These are phyloP conservation scores for Calonectria honghensis DNA, from an alignment of 2,329 filamentous ascomycete species.

Conservation along the genomic window DNA sequence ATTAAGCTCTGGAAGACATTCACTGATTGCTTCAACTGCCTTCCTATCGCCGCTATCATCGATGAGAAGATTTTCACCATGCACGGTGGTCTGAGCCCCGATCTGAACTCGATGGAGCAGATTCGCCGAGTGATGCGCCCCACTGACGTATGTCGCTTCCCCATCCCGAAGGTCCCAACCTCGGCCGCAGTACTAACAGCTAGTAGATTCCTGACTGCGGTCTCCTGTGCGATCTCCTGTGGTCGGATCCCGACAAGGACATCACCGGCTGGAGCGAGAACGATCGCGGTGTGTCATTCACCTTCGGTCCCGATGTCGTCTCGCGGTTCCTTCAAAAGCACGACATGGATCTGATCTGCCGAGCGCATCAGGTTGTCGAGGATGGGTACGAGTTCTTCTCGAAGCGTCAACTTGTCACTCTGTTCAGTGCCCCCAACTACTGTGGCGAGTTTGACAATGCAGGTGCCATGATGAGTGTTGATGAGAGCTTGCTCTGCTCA, in stretches of 20 bases:
- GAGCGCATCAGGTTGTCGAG: slow-evolving; percentile 98
- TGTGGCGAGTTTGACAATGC: slow-evolving; percentile 99
- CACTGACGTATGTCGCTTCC: slow-evolving; percentile 86
- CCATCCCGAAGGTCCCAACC: slow-evolving; percentile 48
- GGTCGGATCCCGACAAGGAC: slow-evolving; percentile 99
- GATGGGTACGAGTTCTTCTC: slow-evolving; percentile 99
- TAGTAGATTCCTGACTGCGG: slow-evolving; percentile 96
- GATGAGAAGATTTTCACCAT: slow-evolving; percentile 99
- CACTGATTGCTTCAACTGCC: slow-evolving; percentile 99
- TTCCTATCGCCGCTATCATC: slow-evolving; percentile 98
- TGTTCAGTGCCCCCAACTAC: slow-evolving; percentile 99
- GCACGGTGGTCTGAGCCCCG: slow-evolving; percentile 97
- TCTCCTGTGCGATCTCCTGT: slow-evolving; percentile 96
- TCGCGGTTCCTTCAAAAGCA: slow-evolving; percentile 98
- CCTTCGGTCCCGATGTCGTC: slow-evolving; percentile 97
- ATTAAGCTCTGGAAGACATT: slow-evolving; percentile 99
- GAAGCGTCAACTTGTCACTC: slow-evolving; percentile 95
- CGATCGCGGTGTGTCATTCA: slow-evolving; percentile 98
- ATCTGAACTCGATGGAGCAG: slow-evolving; percentile 99
- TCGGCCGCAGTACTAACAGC: slow-evolving; percentile 34
- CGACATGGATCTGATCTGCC: slow-evolving; percentile 99
- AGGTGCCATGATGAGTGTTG: slow-evolving; percentile 99
- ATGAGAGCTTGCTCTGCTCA: slow-evolving; percentile 97
- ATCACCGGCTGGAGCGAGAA: slow-evolving; percentile 99
- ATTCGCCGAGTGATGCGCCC: slow-evolving; percentile 99